These are phyloP conservation scores for Caryopteris hybrid DNA, from an alignment of 305 asterid species.

Conservation along the genomic window DNA sequence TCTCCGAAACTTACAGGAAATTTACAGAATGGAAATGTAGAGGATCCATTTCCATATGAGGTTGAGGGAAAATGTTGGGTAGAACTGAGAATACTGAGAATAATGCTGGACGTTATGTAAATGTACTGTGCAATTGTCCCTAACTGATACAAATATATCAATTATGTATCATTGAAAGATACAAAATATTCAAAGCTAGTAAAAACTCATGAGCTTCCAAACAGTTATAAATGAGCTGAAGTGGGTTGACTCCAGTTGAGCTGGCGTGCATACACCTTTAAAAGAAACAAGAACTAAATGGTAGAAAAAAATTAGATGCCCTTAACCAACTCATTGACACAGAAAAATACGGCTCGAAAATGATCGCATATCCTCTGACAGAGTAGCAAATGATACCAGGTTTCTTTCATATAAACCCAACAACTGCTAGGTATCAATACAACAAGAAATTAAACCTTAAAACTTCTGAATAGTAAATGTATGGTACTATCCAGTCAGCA, in stretches of 20 bases:
- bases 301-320: not conserved
- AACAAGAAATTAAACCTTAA: not conserved
- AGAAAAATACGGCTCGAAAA: not conserved
- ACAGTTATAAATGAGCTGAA: not conserved
- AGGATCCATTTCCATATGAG: too few relatives aligned
- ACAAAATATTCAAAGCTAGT: too few relatives aligned
- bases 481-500: not conserved
- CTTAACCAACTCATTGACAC: not conserved
- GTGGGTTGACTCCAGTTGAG: not conserved
- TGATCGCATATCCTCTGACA: not conserved
- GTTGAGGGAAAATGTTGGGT: not conserved
- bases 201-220: not conserved
- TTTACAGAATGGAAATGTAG: too few relatives aligned
- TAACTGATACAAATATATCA: not conserved
- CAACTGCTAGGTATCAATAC: not conserved
- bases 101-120: not conserved
- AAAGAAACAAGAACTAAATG: not conserved
- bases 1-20: too few relatives aligned
- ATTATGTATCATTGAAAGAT: not conserved
- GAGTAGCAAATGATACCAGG: not conserved
- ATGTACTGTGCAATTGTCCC: not conserved
- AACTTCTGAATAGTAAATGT: not conserved
- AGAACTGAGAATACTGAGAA: not conserved
- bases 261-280: too few relatives aligned
- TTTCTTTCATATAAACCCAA: not conserved